Evolutionary conservation across 768 basidiomycete genomes (phyloP).

Genomic region (Hygrocybe punicea): DNA sequence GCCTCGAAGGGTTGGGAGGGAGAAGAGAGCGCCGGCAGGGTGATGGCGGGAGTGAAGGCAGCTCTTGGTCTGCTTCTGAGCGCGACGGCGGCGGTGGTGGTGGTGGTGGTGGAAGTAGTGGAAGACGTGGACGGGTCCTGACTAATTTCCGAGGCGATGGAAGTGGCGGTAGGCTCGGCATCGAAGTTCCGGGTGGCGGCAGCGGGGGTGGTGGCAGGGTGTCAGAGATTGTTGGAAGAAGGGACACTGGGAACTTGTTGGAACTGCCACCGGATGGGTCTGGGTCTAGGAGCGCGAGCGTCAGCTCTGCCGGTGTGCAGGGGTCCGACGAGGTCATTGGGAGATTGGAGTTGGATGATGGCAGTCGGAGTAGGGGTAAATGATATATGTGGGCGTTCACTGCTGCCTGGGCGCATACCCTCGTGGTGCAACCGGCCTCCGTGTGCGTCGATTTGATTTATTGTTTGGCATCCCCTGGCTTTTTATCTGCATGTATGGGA

Average conservation of each 20-base stretch:
- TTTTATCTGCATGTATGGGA: too few species aligned
- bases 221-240: conserved; percentile 7
- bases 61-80: neutral
- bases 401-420: neutral
- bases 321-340: conserved; percentile 57
- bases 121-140: neutral
- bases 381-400: neutral
- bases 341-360: conserved; percentile 42
- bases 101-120: conserved; percentile 5
- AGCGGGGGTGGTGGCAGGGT: neutral
- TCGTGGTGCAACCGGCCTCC: neutral
- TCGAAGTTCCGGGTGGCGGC: too few species aligned
- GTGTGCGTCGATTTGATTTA: too few species aligned
- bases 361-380: neutral
- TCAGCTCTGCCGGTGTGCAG: conserved; percentile 27
- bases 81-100: conserved; percentile 4
- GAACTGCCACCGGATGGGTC: conserved; percentile 5
- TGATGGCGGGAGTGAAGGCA: neutral
- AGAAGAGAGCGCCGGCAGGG: conserved; percentile 20
- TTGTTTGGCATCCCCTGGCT: too few species aligned
- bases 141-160: too few species aligned
- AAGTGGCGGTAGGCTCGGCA: too few species aligned
- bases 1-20: conserved; percentile 56
- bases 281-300: conserved; percentile 22
- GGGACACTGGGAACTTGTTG: conserved; percentile 5